phyloP scores from a whole-genome alignment of 176 grass and related monocot genomes.

The Oryza nivara region DNA sequence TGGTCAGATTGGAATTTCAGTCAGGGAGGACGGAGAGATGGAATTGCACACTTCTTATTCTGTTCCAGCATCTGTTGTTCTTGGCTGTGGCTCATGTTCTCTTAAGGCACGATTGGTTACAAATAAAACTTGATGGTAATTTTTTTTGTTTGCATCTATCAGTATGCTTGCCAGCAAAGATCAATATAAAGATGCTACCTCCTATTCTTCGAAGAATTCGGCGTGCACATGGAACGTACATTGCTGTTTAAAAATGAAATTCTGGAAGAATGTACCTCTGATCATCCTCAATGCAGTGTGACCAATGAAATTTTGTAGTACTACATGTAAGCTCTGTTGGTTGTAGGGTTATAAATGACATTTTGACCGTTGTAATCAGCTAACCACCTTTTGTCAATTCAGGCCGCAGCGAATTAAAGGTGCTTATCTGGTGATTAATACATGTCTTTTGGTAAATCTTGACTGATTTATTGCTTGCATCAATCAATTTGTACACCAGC shows the following conservation, averaged over 20 bases:
- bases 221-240: neutral
- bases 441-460: slow-evolving; percentile 21
- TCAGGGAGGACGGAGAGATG: slow-evolving; percentile 54
- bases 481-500: slow-evolving; percentile 12
- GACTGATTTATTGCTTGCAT: slow-evolving; percentile 22
- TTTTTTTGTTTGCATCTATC: neutral
- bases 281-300: neutral
- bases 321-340: neutral
- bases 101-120: slow-evolving; percentile 60
- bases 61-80: slow-evolving; percentile 44
- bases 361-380: slow-evolving; percentile 35
- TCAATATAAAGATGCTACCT: neutral
- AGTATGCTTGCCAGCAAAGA: neutral
- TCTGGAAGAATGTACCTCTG: neutral
- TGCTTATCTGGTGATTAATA: slow-evolving; percentile 19
- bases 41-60: slow-evolving; percentile 34
- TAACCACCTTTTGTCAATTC: slow-evolving; percentile 23
- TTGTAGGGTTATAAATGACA: slow-evolving; percentile 23
- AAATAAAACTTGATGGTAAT: slow-evolving; percentile 30
- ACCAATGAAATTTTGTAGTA: neutral
- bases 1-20: slow-evolving; percentile 57
- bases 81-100: slow-evolving; percentile 78
- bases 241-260: neutral
- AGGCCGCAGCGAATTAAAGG: neutral
- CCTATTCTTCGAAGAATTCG: neutral